These are phyloP conservation scores for Colletotrichum nymphaeae DNA, from an alignment of 2,329 filamentous ascomycete genomes.

Conservation along the genomic window DNA sequence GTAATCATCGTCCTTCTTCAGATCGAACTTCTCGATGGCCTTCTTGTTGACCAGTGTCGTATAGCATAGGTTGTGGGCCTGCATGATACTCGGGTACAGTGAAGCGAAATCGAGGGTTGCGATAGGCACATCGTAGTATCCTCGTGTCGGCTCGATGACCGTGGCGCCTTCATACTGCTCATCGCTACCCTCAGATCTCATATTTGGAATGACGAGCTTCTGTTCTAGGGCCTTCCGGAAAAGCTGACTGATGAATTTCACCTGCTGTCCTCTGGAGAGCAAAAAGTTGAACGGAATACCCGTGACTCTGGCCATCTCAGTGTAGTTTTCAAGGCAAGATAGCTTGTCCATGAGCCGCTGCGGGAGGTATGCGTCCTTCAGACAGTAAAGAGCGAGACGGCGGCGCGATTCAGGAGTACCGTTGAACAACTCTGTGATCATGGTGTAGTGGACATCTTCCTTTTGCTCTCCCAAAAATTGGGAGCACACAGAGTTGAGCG, in stretches of 20 bases:
- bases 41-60: constrained; percentile 89
- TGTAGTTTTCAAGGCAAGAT: constrained; percentile 98
- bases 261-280: constrained; percentile 90
- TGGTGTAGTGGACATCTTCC: constrained; percentile 98
- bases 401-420: constrained; percentile 93
- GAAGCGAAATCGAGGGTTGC: constrained; percentile 99
- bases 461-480: constrained; percentile 98
- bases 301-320: constrained; percentile 99
- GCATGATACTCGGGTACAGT: constrained; percentile 98
- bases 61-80: constrained; percentile 98
- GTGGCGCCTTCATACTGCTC: constrained; percentile 98
- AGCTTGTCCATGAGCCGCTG: constrained; percentile 97
- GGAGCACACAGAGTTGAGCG: constrained; percentile 93
- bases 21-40: constrained; percentile 77
- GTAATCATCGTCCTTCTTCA: constrained; percentile 93
- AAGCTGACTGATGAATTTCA: constrained; percentile 97
- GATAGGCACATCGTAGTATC: constrained; percentile 94
- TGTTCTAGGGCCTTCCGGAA: constrained; percentile 96
- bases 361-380: constrained; percentile 97
- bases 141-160: constrained; percentile 93
- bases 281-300: constrained; percentile 97
- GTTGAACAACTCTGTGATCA: constrained; percentile 99
- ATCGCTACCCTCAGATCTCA: constrained; percentile 75
- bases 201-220: constrained; percentile 92
- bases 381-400: constrained; percentile 91